These are phyloP conservation scores for Dendrobium huoshanense DNA, from an alignment of 106 monocot species.

Conservation along the genomic window DNA sequence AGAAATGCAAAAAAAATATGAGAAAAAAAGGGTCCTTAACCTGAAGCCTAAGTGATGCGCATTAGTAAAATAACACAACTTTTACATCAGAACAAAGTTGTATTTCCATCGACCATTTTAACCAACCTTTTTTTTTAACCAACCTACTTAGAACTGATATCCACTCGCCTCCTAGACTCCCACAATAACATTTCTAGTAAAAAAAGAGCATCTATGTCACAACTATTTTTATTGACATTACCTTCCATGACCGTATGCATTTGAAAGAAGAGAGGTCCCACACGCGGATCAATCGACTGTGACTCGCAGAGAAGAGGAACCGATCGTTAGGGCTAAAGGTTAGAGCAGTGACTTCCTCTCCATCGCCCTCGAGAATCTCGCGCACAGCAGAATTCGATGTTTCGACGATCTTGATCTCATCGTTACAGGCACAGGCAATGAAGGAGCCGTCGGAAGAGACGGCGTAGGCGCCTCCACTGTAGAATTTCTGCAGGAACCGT, in stretches of 20 bases:
- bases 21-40: not conserved
- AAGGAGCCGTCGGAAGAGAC: slow-evolving; percentile 59
- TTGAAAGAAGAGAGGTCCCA: slow-evolving; percentile 71
- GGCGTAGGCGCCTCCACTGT: slow-evolving; percentile 68
- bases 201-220: not conserved
- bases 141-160: not conserved
- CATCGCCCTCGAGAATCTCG: slow-evolving; percentile 46
- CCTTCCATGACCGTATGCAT: slow-evolving; percentile 96
- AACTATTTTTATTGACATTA: slow-evolving; percentile 6
- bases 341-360: slow-evolving; percentile 64
- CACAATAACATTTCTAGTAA: not conserved
- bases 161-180: not conserved
- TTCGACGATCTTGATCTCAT: slow-evolving; percentile 64
- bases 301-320: slow-evolving; percentile 75
- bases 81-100: not conserved
- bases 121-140: not conserved
- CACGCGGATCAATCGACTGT: slow-evolving; percentile 79
- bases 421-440: slow-evolving; percentile 82
- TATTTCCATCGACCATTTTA: not conserved
- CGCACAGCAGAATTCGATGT: slow-evolving; percentile 41
- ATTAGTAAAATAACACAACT: not conserved
- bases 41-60: not conserved
- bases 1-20: not conserved
- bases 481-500: slow-evolving; percentile 77
- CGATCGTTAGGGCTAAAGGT: slow-evolving; percentile 61